Evolutionary conservation across 768 basidiomycete genomes (phyloP).

Genomic region (Lactarius indigo): DNA sequence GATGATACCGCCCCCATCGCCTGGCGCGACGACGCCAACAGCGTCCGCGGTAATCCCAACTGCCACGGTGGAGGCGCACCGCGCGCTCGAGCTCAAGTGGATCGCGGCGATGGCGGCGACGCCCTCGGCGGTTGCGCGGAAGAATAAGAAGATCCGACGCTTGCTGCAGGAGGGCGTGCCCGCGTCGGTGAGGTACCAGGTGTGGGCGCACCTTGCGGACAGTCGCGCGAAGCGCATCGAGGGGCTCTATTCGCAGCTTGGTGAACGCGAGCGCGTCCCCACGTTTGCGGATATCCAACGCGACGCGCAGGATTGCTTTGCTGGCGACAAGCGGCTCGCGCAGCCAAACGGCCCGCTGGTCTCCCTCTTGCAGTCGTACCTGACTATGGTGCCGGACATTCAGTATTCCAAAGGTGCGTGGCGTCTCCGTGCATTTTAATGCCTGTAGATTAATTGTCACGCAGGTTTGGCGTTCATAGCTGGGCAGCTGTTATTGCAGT

Average conservation of each 20-base stretch:
- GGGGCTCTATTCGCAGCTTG: conserved; percentile 63
- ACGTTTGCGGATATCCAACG: conserved; percentile 52
- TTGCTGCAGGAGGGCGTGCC: conserved; percentile 75
- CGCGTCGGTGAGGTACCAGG: conserved; percentile 76
- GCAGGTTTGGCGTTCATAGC: conserved; percentile 67
- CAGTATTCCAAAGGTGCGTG: conserved; percentile 57
- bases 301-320: conserved; percentile 54
- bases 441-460: not conserved
- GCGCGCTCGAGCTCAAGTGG: conserved; percentile 77
- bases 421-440: conserved; percentile 16
- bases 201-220: conserved; percentile 80
- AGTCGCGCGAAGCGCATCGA: conserved; percentile 67
- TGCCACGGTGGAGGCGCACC: conserved; percentile 51
- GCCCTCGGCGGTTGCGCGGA: conserved; percentile 60
- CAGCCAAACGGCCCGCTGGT: conserved; percentile 54
- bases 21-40: conserved; percentile 4
- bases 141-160: conserved; percentile 76
- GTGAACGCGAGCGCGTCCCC: conserved; percentile 50
- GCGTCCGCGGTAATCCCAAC: not conserved
- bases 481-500: conserved; percentile 66
- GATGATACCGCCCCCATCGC: not conserved
- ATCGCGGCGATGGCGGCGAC: conserved; percentile 56
- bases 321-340: conserved; percentile 55
- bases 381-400: conserved; percentile 83
- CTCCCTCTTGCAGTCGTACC: conserved; percentile 60